Base-by-base conservation (phyloP, 139 green algal genomes). In the Nannochloris sp. region DNA sequence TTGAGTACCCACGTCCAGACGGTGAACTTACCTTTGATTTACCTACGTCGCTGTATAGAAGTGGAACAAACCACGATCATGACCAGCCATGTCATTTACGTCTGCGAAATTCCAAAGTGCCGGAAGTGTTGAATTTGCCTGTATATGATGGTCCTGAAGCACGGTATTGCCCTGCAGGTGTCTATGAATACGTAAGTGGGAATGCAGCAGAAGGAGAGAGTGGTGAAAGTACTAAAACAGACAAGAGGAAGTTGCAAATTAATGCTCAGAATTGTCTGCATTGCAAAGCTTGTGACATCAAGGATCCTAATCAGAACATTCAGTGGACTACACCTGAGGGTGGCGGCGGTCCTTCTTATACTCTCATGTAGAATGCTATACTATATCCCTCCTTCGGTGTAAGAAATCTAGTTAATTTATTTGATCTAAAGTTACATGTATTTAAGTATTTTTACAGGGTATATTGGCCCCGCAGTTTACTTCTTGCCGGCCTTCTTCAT, bases 251-350 rank as follows among this genome's bases (percentile, higher is more conserved):
- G 42, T 79, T 97, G 37, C 60, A 83, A 19, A 95, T 98, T 71
- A 95, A 96, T 69, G 91, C 92, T 2, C 92, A 97, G 67, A 97
- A 98, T 77, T 98, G 92, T 74, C 70, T 97, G 68, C 92, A 98
- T 73, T 98, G 92, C 90, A 98, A 98, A 74, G 85, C 87, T 10
- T 95, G 87, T 72, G 83, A 89, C 67, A 93, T 96, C 72, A 97
- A 97, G 76, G 92, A 97, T 65, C 88, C 89, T 0, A 60, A 44
- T 2, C 80, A 91, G 33, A 97, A 97, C 77, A 97, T 97, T 55
- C 63, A 78, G 3, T 98, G 92, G 92, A 94, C 85, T 1, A 64
- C 83, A 12, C 92, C 92, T 4, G 90, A 98, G 74, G 91, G 91
- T 4, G 90, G 87, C 10, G 89, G 90, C 9, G 92, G 92, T 0